These are phyloP conservation scores for Penicillium sp. DNA, from an alignment of 2,329 filamentous ascomycete species.

Conservation along the genomic window DNA sequence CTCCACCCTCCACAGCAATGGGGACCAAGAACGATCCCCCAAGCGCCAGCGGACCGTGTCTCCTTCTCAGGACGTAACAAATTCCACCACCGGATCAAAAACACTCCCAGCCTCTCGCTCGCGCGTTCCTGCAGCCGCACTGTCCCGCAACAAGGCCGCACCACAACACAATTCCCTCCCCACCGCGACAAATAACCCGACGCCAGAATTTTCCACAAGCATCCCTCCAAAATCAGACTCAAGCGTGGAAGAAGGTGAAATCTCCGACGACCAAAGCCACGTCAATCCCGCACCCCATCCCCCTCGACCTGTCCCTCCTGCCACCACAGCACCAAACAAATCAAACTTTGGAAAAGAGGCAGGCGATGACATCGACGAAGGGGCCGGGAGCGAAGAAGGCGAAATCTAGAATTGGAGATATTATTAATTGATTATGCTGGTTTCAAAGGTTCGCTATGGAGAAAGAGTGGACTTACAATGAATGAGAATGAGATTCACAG, in stretches of 20 bases:
- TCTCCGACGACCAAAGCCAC: constrained; percentile 16
- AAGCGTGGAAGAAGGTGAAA: constrained; percentile 24
- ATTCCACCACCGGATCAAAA: constrained; percentile 4
- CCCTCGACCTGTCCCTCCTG: neutral
- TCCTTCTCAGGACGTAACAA: constrained; percentile 11
- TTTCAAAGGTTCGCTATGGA: too few species aligned
- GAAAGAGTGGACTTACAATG: too few species aligned
- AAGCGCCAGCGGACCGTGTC: constrained; percentile 39
- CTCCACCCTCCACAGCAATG: constrained; percentile 23
- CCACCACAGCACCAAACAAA: neutral
- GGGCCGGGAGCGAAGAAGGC: constrained; percentile 45
- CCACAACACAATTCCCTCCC: neutral
- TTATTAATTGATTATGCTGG: neutral
- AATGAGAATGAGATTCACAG: too few species aligned
- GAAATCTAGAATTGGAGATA: constrained; percentile 32
- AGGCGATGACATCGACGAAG: constrained; percentile 27
- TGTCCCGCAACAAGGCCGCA: neutral
- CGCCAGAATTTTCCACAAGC: neutral
- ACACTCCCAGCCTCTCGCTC: constrained; percentile 13
- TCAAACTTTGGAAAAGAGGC: constrained; percentile 5
- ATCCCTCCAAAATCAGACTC: constrained; percentile 9
- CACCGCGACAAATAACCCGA: neutral
- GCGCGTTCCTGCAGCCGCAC: constrained; percentile 22
- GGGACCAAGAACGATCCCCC: constrained; percentile 31
- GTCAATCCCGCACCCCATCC: neutral